Evolutionary conservation across 352 stramenopile species (phyloP), one percentile per base, ranked within the genome.

Genomic region (Phytophthora quininea): DNA sequence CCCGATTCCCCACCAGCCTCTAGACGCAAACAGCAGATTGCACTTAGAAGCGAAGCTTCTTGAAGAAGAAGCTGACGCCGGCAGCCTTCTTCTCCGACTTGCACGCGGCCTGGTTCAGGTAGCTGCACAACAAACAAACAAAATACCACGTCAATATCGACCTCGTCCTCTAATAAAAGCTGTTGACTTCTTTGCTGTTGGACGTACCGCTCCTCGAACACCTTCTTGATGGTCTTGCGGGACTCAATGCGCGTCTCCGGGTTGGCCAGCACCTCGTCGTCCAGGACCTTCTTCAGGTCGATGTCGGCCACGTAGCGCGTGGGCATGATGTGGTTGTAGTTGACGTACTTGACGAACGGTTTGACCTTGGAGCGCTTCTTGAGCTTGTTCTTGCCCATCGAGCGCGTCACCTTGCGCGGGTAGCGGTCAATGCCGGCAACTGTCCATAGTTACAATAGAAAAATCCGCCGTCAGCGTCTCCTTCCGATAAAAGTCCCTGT

Each of bases 261-360:
- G 72, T 93, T 91, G 54, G 76, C 82, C 48, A 97, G 68, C 60
- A 95, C 89, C 69, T 95, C 89, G 58, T 95, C 89, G 77, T 97
- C 90, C 19, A 97, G 90, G 60, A 99, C 89, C 88, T 99, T 99
- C 93, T 99, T 99, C 66, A 99, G 84, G 86, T 99, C 97, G 74
- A 99, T 97, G 89, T 99, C 98, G 33, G 98, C 97, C 48, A 98
- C 88, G 84, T 99, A 99, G 77, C 98, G 96, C 56, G 97, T 99
- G 62, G 98, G 98, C 95, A 99, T 99, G 74, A 99, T 92, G 87
- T 99, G 98, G 89, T 98, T 98, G 81, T 98, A 98, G 91, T 99
- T 99, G 70, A 99, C 89, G 86, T 98, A 98, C 89, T 99, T 99
- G 55, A 99, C 88, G 81, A 99, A 99, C 49, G 97, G 97, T 88